phyloP scores from a whole-genome alignment of 176 grass and related monocot genomes.

The Eremochloa ophiuroides region DNA sequence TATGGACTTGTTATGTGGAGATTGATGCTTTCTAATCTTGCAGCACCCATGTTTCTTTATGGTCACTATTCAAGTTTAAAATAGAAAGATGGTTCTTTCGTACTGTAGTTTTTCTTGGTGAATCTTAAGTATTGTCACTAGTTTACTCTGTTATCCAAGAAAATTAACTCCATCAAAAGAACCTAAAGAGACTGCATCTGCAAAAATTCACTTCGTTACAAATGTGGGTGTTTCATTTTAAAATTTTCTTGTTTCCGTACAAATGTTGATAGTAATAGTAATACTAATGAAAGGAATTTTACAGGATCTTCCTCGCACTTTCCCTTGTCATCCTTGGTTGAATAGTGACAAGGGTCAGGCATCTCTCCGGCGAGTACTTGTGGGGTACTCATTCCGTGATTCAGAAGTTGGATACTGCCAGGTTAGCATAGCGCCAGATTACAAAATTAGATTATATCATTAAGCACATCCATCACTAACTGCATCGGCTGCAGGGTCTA shows the following conservation, averaged over 20 bases:
- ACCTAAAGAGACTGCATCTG: no score
- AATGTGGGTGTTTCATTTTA: no score
- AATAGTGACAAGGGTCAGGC: constrained; percentile 82
- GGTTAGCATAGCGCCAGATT: constrained; percentile 36
- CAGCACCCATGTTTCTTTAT: background rate
- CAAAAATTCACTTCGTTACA: no score
- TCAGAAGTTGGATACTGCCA: constrained; percentile 99
- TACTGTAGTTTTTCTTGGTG: background rate
- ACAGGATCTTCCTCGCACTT: constrained; percentile 94
- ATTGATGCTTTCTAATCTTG: background rate
- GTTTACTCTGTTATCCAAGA: no score
- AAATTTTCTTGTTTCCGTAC: no score
- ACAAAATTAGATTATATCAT: background rate
- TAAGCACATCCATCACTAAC: background rate
- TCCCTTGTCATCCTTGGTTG: constrained; percentile 93
- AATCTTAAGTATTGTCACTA: no score
- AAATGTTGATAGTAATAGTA: no score
- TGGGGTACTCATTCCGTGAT: constrained; percentile 93
- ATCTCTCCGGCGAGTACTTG: constrained; percentile 85
- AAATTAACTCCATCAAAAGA: no score
- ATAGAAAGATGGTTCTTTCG: background rate
- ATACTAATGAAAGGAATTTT: background rate
- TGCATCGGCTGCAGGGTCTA: constrained; percentile 57
- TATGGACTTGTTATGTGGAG: constrained; percentile 1
- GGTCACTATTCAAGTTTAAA: background rate